These are phyloP conservation scores for Starmerella apis DNA, from an alignment of 805 yeast species.

Conservation along the genomic window DNA sequence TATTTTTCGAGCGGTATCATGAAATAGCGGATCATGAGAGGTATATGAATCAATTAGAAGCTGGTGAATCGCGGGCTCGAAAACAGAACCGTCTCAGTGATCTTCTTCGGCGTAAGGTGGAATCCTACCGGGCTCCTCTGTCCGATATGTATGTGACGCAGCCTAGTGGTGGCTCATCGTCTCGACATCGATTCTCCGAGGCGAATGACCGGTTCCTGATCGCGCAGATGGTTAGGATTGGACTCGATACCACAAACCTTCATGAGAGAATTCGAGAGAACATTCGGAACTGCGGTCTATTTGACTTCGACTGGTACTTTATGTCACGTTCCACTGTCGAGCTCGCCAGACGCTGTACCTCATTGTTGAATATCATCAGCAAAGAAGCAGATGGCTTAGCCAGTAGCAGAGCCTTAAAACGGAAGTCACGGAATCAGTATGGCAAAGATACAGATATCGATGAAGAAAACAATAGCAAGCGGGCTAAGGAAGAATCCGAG, in stretches of 20 bases:
- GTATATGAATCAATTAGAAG: constrained; percentile 67
- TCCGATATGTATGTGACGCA: constrained; percentile 49
- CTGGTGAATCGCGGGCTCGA: constrained; percentile 71
- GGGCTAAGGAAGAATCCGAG: constrained; percentile 7
- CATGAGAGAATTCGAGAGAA: constrained; percentile 66
- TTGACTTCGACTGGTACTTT: constrained; percentile 78
- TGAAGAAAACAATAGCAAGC: not conserved
- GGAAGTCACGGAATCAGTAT: constrained; percentile 23
- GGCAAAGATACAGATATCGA: not conserved
- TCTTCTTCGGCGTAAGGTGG: constrained; percentile 62
- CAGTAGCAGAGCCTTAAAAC: constrained; percentile 24
- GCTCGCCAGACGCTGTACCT: constrained; percentile 69
- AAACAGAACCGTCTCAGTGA: constrained; percentile 62
- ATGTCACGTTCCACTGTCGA: constrained; percentile 70
- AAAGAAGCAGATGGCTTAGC: constrained; percentile 47
- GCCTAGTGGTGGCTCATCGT: constrained; percentile 21
- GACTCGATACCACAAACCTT: constrained; percentile 65
- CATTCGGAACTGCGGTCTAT: constrained; percentile 59
- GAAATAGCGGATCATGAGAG: constrained; percentile 87
- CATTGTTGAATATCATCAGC: constrained; percentile 62
- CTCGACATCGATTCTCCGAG: constrained; percentile 53
- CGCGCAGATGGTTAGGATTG: constrained; percentile 64
- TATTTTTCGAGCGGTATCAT: constrained; percentile 66
- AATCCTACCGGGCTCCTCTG: constrained; percentile 61
- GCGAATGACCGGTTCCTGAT: constrained; percentile 84